Conservation (phyloP, 148 eudicot species). For the Dianthus caryophyllus region DNA sequence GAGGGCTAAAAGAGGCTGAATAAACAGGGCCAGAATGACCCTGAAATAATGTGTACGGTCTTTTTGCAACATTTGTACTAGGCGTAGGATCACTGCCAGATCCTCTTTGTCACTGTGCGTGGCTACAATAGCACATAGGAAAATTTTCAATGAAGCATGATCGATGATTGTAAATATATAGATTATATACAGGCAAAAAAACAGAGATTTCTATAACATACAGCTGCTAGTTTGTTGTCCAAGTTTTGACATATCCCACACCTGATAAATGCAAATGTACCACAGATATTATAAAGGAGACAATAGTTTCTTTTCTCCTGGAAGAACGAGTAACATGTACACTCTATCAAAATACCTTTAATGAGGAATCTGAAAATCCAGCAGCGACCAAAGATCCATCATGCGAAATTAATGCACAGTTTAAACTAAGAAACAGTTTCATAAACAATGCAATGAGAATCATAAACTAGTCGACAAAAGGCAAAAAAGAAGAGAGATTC, state of each 20-base stretch:
- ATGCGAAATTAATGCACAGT: constrained; percentile 86
- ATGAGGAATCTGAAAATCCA: constrained; percentile 94
- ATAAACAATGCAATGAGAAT: constrained; percentile 15
- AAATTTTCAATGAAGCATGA: constrained; percentile 5
- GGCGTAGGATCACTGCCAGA: constrained; percentile 40
- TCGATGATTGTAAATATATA: background rate
- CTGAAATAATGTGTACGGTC: constrained; percentile 71
- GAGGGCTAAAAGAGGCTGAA: constrained; percentile 81
- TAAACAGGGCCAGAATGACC: constrained; percentile 99
- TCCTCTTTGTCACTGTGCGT: constrained; percentile 61
- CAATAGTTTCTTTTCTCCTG: background rate
- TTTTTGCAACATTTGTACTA: constrained; percentile 49
- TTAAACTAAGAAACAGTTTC: constrained; percentile 46
- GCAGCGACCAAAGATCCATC: constrained; percentile 99
- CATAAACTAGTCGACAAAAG: background rate
- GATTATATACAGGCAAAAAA: constrained; percentile 14
- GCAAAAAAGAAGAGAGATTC: constrained; percentile 4
- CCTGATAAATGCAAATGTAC: constrained; percentile 35
- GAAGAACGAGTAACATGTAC: background rate
- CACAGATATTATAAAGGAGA: background rate
- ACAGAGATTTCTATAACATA: constrained; percentile 29
- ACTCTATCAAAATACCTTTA: constrained; percentile 51
- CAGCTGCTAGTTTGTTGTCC: constrained; percentile 66
- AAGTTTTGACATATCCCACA: constrained; percentile 96
- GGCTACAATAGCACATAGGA: constrained; percentile 35